Base-by-base conservation (phyloP, 2,329 filamentous ascomycete species). In the Leptographium wingfieldii region DNA sequence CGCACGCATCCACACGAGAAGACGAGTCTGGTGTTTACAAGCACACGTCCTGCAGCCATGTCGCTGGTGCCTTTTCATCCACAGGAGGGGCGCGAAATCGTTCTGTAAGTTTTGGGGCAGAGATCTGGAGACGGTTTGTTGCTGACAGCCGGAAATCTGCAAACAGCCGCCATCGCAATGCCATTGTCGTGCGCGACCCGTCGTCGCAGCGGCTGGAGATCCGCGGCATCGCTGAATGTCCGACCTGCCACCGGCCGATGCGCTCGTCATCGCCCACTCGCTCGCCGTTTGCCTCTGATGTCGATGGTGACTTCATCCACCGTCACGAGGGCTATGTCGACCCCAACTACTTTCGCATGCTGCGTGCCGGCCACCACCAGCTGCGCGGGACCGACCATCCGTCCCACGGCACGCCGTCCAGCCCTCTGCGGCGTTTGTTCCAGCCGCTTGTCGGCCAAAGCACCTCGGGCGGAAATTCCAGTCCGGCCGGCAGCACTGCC, bases 291-390 rank as follows among this genome's bases (percentile, higher is more conserved):
- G 80, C 80, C 59, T 11, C 55, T 19, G 48, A 35, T 25, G 57
- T 3, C 58, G 49, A 27, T 35, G 16, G n/a, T 40, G 43, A 51
- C 67, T 73, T 38, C 68, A 71, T 57, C 29, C 59, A 27, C 43
- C 73, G 74, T 40, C 72, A 71, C 65, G 80, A 87, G 56, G 81
- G 86, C 60, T 97, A 92, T 69, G 88, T 96, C 66, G 87, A 92
- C 68, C 92, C 92, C 2, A 84, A 91, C 57, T 99, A 99, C 76
- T 99, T 99, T 73, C 90, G 90, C 68, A 92, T 97, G 87, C 84
- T 99, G 49, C 87, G 84, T 72, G 72, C 78, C 67, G 72, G 76
- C 71, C 65, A 72, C 60, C 72, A 69, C 65, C 69, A 72, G 19
- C 53, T 59, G 14, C 55, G 56, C 1, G 46, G 5, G 6, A 33